Evolutionary conservation across 768 basidiomycete species (phyloP).

Genomic region (Amanita pseudoporphyria): DNA sequence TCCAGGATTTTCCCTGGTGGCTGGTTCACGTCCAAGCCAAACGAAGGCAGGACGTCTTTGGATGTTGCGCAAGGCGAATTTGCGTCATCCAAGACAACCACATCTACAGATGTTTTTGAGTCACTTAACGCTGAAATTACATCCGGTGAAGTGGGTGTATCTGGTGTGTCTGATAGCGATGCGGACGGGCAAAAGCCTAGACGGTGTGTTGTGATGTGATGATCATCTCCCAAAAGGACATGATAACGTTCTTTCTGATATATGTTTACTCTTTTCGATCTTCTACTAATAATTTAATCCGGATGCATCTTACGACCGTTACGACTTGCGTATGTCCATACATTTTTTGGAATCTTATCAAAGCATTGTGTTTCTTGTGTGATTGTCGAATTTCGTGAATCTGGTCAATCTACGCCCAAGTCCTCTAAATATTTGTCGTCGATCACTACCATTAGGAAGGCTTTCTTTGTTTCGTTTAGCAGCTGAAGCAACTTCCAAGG

Average conservation of each 20-base stretch:
- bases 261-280: neutral
- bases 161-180: slow-evolving; percentile 12
- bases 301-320: neutral
- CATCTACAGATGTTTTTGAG: slow-evolving; percentile 16
- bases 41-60: slow-evolving; percentile 35
- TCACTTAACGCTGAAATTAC: slow-evolving; percentile 9
- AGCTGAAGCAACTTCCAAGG: no score
- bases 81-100: slow-evolving; percentile 17
- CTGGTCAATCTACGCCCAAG: no score
- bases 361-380: no score
- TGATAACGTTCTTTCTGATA: neutral
- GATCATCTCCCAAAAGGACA: no score
- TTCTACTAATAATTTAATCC: neutral
- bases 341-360: slow-evolving; percentile 1
- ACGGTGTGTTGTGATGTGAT: slow-evolving; percentile 32
- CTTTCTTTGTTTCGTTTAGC: no score
- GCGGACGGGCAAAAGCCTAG: slow-evolving; percentile 23
- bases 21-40: slow-evolving; percentile 32
- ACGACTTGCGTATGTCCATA: slow-evolving; percentile 1
- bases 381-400: no score
- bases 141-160: slow-evolving; percentile 7
- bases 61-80: slow-evolving; percentile 45
- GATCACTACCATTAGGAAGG: no score
- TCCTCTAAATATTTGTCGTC: no score
- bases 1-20: slow-evolving; percentile 49